Conservation (phyloP, 2,329 filamentous ascomycete genomes). For the Malbranchea cinnamomea region DNA sequence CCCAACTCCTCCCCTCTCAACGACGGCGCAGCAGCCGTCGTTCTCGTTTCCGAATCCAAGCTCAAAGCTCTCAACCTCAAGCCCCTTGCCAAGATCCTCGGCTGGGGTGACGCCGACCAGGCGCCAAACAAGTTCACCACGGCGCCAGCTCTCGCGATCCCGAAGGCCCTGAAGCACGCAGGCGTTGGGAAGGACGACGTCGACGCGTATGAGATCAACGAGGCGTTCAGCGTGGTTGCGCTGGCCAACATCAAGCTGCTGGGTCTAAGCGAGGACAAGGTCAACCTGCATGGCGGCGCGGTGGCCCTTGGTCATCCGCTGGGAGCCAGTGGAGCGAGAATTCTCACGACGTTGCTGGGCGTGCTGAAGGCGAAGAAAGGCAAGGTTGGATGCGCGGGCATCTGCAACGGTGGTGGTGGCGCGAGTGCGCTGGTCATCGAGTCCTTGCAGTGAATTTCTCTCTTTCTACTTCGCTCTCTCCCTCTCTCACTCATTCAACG, state of each 20-base stretch:
- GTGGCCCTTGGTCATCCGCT: conserved; percentile 93
- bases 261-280: conserved; percentile 61
- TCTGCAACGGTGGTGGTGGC: conserved; percentile 96
- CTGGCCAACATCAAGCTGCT: conserved; percentile 94
- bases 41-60: conserved; percentile 88
- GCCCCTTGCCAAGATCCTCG: conserved; percentile 89
- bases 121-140: conserved; percentile 92
- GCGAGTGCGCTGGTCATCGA: conserved; percentile 90
- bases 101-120: conserved; percentile 90
- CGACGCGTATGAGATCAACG: conserved; percentile 97
- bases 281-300: conserved; percentile 89
- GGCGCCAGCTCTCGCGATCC: conserved; percentile 81
- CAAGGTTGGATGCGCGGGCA: conserved; percentile 86
- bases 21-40: conserved; percentile 81
- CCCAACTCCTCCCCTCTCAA: conserved; percentile 94
- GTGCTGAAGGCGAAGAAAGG: conserved; percentile 82
- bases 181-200: conserved; percentile 62
- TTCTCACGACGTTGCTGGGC: conserved; percentile 76
- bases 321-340: conserved; percentile 84
- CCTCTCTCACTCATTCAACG: background rate
- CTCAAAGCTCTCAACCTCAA: conserved; percentile 82
- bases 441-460: conserved; percentile 26
- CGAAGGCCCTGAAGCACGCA: conserved; percentile 93
- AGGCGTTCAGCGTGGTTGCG: conserved; percentile 94
- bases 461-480: background rate